These are phyloP conservation scores for Syzygium jambos DNA, from an alignment of 345 rosid species.

Conservation along the genomic window DNA sequence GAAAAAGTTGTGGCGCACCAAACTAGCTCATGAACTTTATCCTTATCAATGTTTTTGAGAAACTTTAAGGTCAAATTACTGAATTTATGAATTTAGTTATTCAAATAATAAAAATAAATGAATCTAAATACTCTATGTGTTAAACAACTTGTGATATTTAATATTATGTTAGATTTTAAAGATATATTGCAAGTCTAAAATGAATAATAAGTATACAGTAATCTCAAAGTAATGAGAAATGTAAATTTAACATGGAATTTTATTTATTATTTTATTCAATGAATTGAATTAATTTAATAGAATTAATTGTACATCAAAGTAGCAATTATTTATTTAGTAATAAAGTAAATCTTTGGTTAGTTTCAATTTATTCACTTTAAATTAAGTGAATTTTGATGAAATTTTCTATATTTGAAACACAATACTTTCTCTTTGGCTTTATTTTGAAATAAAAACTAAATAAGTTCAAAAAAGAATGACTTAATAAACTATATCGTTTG, in stretches of 20 bases:
- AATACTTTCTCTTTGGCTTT: background rate
- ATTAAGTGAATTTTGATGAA: background rate
- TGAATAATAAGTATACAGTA: background rate
- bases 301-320: background rate
- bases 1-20: too few relatives aligned
- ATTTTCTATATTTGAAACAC: background rate
- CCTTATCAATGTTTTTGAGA: background rate
- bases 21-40: background rate
- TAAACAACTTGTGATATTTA: background rate
- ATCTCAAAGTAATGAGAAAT: background rate
- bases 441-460: background rate
- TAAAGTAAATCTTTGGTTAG: background rate
- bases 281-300: background rate
- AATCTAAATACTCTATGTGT: background rate
- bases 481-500: background rate
- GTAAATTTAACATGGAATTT: background rate
- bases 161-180: background rate
- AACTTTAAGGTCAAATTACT: background rate
- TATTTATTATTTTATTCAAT: too few relatives aligned
- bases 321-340: background rate
- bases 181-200: background rate
- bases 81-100: background rate
- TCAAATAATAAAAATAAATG: background rate
- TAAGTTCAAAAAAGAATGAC: accelerated
- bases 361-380: background rate